phyloP scores from a whole-genome alignment of 495 filamentous ascomycete genomes.

The Pseudotulostoma volvatum region DNA sequence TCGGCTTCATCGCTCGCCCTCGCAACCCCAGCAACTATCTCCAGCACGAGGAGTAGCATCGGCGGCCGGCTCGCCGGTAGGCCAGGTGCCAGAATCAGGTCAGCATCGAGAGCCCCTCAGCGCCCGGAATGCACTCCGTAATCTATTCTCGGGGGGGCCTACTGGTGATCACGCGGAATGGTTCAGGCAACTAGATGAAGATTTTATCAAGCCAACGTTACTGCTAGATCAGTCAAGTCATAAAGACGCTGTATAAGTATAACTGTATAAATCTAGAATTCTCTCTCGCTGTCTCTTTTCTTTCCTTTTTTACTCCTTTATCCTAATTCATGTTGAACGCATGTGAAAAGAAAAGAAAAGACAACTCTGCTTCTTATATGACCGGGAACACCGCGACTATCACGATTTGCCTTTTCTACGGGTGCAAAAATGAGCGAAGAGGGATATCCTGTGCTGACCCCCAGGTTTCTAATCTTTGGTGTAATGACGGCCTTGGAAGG shows the following conservation, averaged over 20 bases:
- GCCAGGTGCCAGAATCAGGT: conserved; percentile 12
- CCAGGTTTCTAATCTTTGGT: no score
- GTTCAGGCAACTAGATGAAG: conserved; percentile 89
- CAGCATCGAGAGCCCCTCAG: conserved; percentile 16
- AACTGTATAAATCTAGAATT: conserved; percentile 9
- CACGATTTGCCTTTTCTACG: no score
- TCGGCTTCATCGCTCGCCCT: conserved; percentile 38
- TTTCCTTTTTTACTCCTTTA: no score
- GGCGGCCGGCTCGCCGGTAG: conserved; percentile 16
- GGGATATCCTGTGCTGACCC: no score
- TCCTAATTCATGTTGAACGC: no score
- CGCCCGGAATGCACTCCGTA: conserved; percentile 52
- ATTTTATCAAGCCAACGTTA: conserved; percentile 87
- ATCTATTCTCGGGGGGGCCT: conserved; percentile 52
- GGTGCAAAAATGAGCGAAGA: no score
- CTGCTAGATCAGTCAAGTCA: conserved; percentile 58
- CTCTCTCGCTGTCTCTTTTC: conserved; percentile 6
- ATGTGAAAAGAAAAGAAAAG: no score
- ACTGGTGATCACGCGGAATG: conserved; percentile 78
- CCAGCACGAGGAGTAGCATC: conserved; percentile 12
- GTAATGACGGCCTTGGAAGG: no score
- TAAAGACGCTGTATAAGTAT: conserved; percentile 28
- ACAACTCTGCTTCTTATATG: no score
- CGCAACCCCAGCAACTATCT: conserved; percentile 25
- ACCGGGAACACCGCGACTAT: no score